Evolutionary conservation across 805 yeast species (phyloP), one percentile per base, ranked within the genome.

Genomic region (Spathaspora hagerdaliae): DNA sequence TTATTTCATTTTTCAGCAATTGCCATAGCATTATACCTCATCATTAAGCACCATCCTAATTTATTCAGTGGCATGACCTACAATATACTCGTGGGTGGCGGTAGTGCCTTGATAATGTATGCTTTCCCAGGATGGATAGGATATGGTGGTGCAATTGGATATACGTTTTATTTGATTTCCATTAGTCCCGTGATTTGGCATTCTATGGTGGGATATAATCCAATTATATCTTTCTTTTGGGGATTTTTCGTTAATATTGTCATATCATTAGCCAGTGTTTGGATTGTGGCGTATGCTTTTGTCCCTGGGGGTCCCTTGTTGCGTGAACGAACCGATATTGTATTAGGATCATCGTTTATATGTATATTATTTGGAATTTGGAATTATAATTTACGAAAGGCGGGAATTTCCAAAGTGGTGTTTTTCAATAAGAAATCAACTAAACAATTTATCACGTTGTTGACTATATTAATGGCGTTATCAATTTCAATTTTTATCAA

Each of bases 201-300:
- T 50, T 75, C 82, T 13, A 73, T 78, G 8, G 71, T 80, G 26
- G 73, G 77, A 12, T 76, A 77, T 60, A 67, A 77, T 47, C 80
- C 87, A 26, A 83, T 84, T 2, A 54, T 75, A 19, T 62, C 81
- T 1, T 80, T 82, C 55, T 64, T 73, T 4, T 46, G 77, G 2
- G 75, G 79, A 0, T 77, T 78, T 46, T 57, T 81, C 6, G 52
- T 79, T 38, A 67, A 77, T 50, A 70, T 82, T 42, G 40, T 85
- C 4, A 60, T 87, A 33, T 74, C 84, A 26, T 73, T 94, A 50
- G 95, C 86, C 5, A 92, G 90, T 63, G 96, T 92, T 42, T 92
- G 98, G 98, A 84, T 86, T 37, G 98, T 94, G 39, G 99, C 99
- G 0, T 94, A 94, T 64, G 98, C 99, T 0, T 94, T 94, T 69